Evolutionary conservation across 805 yeast species (phyloP), one percentile per base, ranked within the genome.

Genomic region (Candida sphagnicola): DNA sequence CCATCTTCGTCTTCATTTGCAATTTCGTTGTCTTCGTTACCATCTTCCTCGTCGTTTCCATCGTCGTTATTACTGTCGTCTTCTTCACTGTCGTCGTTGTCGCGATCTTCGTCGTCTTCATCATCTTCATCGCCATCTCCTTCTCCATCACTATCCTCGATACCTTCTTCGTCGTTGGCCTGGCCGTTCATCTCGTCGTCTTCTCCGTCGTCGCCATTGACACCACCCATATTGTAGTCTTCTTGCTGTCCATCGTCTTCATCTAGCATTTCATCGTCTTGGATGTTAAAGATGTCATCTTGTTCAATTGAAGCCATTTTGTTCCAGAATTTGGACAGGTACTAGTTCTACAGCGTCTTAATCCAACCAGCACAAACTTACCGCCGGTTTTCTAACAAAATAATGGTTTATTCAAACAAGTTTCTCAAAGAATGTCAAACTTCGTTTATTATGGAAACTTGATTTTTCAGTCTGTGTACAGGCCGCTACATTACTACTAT

Each of bases 221-320:
- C 62, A 18, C 28, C 52, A 17, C 50, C 49, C 56, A 11, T 54
- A n/a, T 35, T 40, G 25, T 38, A 32, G 25, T 41, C 44, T 11
- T 38, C 37, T 31, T 43, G 44, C 19, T 40, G 32, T 11, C 39
- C 51, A 3, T 48, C 51, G 29, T 54, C 56, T 16, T 51, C 50
- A 21, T 44, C 41, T 37, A 37, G 34, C 21, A 37, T 38, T 26
- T 43, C 46, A 18, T 43, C 49, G 8, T 45, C 45, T 12, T 44
- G 43, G 16, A 44, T 41, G 19, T 44, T 44, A 42, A 59, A 59
- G 28, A 59, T 47, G 35, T 59, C 62, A 28, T 66, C 67, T 14
- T 44, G 48, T 28, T 44, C 48, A 32, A 44, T 42, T 25, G 49
- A 45, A 6, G 49, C 47, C 47, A 45, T 45, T 3, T 16, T 11